Evolutionary conservation across 2,329 filamentous ascomycete genomes (phyloP), one percentile per base, ranked within the genome.

Genomic region (Periconia sp.): DNA sequence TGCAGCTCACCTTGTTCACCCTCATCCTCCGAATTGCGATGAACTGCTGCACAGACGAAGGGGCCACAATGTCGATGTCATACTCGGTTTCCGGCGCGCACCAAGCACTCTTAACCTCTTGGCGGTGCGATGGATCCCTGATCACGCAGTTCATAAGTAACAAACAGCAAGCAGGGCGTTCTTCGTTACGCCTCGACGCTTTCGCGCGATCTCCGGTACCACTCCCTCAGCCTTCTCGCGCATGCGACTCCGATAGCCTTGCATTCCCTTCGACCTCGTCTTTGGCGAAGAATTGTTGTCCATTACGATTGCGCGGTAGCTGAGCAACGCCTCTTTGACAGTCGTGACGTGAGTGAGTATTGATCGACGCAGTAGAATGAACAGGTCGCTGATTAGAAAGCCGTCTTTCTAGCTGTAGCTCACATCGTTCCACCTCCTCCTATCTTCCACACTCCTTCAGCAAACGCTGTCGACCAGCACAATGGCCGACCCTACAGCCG

Each of bases 401-500:
- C n/a, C n/a, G n/a, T n/a, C n/a, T n/a, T n/a, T n/a, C 19, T 16
- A 17, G 5, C 15, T 13, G 19, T 17, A 36, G 23, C 13, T 10
- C 11, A 32, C 6, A 17, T 5, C 12, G 5, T 16, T 12, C 12
- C 15, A 16, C n/a, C 18, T 19, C 16, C 6, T 28, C 30, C 11
- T 9, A 33, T 19, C 23, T 15, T 16, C n/a, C 18, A 6, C 15
- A 16, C 18, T 30, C 17, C 26, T 31, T 19, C 28, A 6, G 19
- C 30, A 18, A 11, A 28, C 32, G 28, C n/a, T n/a, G n/a, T n/a
- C 33, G n/a, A 36, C 13, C 46, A 28, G 19, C 36, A 24, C 43
- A 28, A 52, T 50, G 48, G 29, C 43, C 9, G 48, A 40, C 41
- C 19, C 17, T 5, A 32, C 50, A n/a, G 17, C 10, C 13, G 29